Conservation (phyloP, 108 stramenopile genomes). For the Fragilariopsis cylindrus region DNA sequence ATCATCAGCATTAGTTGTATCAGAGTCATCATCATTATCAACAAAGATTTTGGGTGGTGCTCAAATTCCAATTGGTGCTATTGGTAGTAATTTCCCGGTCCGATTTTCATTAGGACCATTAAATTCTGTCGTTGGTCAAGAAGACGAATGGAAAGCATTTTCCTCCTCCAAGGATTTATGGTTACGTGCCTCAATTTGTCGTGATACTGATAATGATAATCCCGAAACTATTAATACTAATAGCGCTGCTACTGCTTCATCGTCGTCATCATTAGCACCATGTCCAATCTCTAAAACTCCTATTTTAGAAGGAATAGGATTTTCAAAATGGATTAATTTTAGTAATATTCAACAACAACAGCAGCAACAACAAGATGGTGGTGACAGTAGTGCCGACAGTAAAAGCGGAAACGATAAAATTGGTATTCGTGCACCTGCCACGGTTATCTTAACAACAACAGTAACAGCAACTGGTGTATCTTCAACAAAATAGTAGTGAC, state of each 20-base stretch:
- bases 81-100: constrained; percentile 3
- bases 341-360: background rate
- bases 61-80: background rate
- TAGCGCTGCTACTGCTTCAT: background rate
- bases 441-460: background rate
- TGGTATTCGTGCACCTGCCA: background rate
- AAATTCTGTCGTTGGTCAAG: background rate
- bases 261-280: background rate
- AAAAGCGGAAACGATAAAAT: no score
- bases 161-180: background rate
- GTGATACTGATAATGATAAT: background rate
- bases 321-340: constrained; percentile 3
- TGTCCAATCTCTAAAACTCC: background rate
- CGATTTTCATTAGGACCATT: background rate
- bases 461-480: no score
- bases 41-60: background rate
- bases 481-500: no score
- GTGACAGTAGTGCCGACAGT: background rate
- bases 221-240: no score
- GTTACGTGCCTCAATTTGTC: background rate
- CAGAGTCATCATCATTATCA: background rate
- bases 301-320: background rate
- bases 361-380: background rate
- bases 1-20: background rate
- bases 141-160: background rate